A percentile compares a stretch with the other conserved stretches of the same genome.
These are phyloP conservation scores for Stramenopiles sp. DNA, from an alignment of 352 stramenopile species.

Conservation along the genomic window DNA sequence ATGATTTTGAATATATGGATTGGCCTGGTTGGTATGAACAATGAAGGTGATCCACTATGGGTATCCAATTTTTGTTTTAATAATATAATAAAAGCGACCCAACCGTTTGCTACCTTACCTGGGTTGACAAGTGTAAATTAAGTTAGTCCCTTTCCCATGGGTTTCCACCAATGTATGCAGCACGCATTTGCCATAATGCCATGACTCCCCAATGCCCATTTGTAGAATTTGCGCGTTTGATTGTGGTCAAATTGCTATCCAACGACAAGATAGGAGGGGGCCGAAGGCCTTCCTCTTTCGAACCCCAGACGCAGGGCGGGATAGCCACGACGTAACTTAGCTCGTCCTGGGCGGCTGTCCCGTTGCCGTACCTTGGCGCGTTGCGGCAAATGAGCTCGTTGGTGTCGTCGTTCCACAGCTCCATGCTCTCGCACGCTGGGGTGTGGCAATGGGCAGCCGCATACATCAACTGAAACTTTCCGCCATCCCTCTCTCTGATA, in stretches of 20 bases:
- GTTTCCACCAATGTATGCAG: too few relatives aligned
- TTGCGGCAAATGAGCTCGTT: not conserved
- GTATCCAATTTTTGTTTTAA: too few relatives aligned
- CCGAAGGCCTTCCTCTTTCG: not conserved
- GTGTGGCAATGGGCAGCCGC: not conserved
- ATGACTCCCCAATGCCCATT: constrained; percentile 3
- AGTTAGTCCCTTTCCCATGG: too few relatives aligned
- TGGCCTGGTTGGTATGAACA: too few relatives aligned
- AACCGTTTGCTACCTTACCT: too few relatives aligned
- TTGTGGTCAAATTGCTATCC: constrained; percentile 2
- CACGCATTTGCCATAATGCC: not conserved
- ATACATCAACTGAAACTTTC: constrained; percentile 8
- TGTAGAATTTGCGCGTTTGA: constrained; percentile 5
- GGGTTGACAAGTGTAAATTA: too few relatives aligned
- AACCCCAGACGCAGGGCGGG: not conserved
- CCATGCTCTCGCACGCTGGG: not conserved
- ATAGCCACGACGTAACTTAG: not conserved
- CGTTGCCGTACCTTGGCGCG: constrained; percentile 2
- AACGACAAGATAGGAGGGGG: not conserved
- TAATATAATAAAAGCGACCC: too few relatives aligned
- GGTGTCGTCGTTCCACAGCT: not conserved
- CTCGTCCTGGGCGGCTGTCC: not conserved
- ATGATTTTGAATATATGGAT: too few relatives aligned
- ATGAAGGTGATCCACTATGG: too few relatives aligned
- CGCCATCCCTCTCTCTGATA: too few relatives aligned